Evolutionary conservation across 2,329 filamentous ascomycete species (phyloP).

Genomic region (Cordyceps cicadae): DNA sequence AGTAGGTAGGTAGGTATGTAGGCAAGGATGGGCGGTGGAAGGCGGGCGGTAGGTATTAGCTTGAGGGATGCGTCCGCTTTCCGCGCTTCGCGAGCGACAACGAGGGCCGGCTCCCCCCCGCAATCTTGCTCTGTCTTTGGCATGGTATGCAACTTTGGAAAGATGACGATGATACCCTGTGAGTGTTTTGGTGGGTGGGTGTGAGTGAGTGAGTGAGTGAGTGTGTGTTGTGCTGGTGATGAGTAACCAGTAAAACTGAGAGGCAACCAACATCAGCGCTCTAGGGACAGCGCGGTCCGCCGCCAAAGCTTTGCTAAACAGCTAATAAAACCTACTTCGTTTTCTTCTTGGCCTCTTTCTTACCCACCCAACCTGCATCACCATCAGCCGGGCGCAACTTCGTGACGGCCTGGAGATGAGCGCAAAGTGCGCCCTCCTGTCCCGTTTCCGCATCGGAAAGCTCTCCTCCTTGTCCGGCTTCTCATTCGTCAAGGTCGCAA

Average conservation of each 20-base stretch:
- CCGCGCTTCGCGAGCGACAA: constrained; percentile 2
- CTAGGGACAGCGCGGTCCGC: background rate
- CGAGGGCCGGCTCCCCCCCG: background rate
- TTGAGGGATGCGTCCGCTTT: background rate
- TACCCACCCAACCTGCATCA: background rate
- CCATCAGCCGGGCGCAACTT: background rate
- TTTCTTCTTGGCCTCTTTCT: background rate
- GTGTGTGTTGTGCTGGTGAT: background rate
- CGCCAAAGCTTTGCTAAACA: background rate
- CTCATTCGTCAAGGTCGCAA: background rate
- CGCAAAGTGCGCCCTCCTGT: background rate
- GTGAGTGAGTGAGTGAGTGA: too few relatives aligned
- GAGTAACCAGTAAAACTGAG: background rate
- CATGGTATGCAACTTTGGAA: too few relatives aligned
- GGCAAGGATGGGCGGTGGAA: too few relatives aligned
- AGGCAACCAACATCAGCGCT: background rate
- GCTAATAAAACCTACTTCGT: background rate
- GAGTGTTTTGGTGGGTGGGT: too few relatives aligned
- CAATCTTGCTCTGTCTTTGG: too few relatives aligned
- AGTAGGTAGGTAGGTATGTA: too few relatives aligned
- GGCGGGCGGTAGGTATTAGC: too few relatives aligned
- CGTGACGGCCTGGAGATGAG: background rate
- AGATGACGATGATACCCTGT: too few relatives aligned
- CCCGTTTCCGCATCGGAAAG: background rate
- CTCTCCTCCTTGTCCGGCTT: background rate